phyloP scores from a whole-genome alignment of 2,329 filamentous ascomycete genomes.

The Trichoderma harzianum region DNA sequence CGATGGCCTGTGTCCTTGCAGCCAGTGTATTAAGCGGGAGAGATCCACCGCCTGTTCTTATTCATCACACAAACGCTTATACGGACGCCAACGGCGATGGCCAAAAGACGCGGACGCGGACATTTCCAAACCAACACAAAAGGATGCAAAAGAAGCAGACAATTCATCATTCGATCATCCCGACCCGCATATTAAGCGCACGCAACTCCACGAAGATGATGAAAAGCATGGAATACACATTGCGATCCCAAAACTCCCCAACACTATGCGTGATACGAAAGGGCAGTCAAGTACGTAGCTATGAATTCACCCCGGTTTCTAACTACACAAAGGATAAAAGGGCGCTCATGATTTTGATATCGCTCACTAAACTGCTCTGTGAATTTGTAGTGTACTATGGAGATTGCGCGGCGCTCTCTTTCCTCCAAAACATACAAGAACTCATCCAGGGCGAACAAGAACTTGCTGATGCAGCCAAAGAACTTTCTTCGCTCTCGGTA shows the following conservation, averaged over 20 bases:
- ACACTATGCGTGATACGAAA: background rate
- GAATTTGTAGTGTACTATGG: background rate
- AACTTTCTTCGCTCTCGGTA: background rate
- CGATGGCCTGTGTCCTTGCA: background rate
- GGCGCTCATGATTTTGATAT: background rate
- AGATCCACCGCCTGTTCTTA: background rate
- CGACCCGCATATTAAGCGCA: background rate
- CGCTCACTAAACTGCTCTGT: background rate
- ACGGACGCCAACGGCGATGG: conserved; percentile 4
- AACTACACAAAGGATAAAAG: background rate
- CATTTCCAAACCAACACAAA: background rate
- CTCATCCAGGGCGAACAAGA: background rate
- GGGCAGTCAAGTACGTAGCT: background rate
- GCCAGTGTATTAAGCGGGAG: conserved; percentile 1
- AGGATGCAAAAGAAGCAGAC: background rate
- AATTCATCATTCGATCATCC: background rate
- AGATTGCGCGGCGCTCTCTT: conserved; percentile 2
- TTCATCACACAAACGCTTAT: background rate
- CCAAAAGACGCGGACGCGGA: background rate
- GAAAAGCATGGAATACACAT: background rate
- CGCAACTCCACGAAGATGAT: background rate
- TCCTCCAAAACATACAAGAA: conserved; percentile 1
- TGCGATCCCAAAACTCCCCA: background rate
- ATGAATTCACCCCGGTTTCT: background rate
- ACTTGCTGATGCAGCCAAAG: background rate